Base-by-base conservation (phyloP, 2,329 filamentous ascomycete genomes). In the Xylaria sp. region DNA sequence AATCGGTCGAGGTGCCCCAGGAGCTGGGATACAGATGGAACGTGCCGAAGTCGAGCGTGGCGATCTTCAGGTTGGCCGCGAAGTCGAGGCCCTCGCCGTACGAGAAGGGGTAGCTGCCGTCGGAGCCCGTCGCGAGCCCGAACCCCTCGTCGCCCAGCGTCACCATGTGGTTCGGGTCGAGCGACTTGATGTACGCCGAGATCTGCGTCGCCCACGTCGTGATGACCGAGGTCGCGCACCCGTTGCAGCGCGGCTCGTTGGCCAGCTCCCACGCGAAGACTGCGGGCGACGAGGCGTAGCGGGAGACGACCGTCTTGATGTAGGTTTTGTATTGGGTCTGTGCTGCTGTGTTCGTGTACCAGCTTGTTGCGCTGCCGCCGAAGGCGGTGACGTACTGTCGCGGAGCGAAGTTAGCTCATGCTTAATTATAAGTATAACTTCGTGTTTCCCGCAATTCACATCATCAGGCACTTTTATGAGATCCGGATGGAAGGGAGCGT, bases 121-220 rank as follows among this genome's bases (percentile, higher is more conserved):
- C 84, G 2, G 81, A 79, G 57, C 20, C 60, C 1, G 66, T 68
- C 4, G 20, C 36, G 23, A 83, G 78, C 2, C 82, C 82, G 70
- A 85, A 82, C 8, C 82, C 82, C 67, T 83, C 89, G 74, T 91
- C 89, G 28, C 90, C 90, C 3, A 90, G 82, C 0, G 86, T 86
- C 33, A 91, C 88, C 84, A 91, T 86, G 78, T 91, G 90, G 64
- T 85, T 79, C 0, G 83, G 72, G 75, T 92, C 90, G 13, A 91
- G 81, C 13, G 82, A 84, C 79, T 91, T 92, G 79, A 92, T 87
- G 75, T 90, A 92, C 25, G 83, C 81, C 25, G 87, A 89, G 1
- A 85, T 88, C 5, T 79, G 79, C 49, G 82, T 80, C 20, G 88
- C 88, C 90, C 90, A 92, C 58, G 85, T 80, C 31, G 83, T 85